Evolutionary conservation across 441 rosid genomes (phyloP).

Genomic region (Gossypium schwendimanii): DNA sequence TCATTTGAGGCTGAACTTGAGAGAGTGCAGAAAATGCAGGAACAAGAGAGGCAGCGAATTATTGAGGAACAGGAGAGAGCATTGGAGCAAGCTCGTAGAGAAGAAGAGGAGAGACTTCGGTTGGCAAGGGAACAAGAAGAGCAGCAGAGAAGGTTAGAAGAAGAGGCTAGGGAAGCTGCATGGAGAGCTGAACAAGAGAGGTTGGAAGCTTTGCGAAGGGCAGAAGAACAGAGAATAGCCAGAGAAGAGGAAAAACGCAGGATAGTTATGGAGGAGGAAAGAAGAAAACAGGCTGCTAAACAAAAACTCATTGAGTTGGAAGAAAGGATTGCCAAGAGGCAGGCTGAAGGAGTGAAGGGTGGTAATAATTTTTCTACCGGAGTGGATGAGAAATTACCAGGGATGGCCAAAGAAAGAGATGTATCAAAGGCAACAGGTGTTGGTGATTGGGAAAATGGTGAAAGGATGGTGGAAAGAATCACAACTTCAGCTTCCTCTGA

Average conservation of each 20-base stretch:
- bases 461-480: conserved; percentile 85
- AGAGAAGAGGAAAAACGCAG: conserved; percentile 87
- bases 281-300: conserved; percentile 92
- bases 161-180: conserved; percentile 82
- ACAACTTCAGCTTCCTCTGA: conserved; percentile 68
- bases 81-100: conserved; percentile 70
- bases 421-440: conserved; percentile 33
- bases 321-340: conserved; percentile 83
- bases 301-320: conserved; percentile 91
- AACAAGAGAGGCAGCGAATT: conserved; percentile 67
- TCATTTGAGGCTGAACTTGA: conserved; percentile 99
- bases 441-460: conserved; percentile 85
- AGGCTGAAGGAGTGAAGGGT: conserved; percentile 45
- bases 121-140: conserved; percentile 76
- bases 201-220: conserved; percentile 58
- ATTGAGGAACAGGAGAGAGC: conserved; percentile 82
- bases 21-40: conserved; percentile 94
- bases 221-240: conserved; percentile 72
- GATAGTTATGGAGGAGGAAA: conserved; percentile 80
- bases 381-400: conserved; percentile 43
- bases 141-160: conserved; percentile 59
- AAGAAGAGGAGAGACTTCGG: conserved; percentile 78
- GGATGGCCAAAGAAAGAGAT: conserved; percentile 43
- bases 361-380: conserved; percentile 38
- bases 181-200: conserved; percentile 86